These are phyloP conservation scores for Lentinula edodes DNA, from an alignment of 768 basidiomycete genomes.

Conservation along the genomic window DNA sequence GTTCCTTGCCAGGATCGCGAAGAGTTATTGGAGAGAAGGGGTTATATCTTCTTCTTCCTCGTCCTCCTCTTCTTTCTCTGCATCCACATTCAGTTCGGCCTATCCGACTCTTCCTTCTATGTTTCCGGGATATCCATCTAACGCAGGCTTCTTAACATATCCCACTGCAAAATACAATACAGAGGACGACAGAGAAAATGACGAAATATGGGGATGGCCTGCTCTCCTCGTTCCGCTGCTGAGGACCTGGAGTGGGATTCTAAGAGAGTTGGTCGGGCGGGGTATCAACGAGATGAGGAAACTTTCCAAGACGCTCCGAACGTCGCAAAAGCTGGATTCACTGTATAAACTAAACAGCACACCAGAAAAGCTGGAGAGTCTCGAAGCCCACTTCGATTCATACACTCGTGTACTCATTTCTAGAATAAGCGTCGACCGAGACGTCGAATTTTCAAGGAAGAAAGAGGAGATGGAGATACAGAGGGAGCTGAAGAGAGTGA, in stretches of 20 bases:
- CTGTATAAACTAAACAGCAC: not conserved
- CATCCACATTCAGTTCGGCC: not conserved
- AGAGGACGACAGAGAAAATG: not conserved
- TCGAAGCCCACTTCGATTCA: not conserved
- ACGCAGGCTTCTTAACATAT: not conserved
- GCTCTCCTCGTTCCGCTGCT: conserved; percentile 52
- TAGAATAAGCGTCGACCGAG: not conserved
- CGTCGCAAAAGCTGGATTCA: no score
- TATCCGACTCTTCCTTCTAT: not conserved
- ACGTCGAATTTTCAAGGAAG: not conserved
- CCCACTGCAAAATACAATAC: not conserved
- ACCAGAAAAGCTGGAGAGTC: not conserved
- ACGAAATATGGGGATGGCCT: not conserved
- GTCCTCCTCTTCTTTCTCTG: not conserved
- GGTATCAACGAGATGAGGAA: not conserved
- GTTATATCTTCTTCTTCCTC: no score
- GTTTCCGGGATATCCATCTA: not conserved
- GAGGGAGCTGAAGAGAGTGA: not conserved
- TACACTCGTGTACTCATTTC: not conserved
- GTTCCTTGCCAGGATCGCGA: conserved; percentile 27
- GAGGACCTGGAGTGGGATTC: conserved; percentile 42
- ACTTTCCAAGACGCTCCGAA: no score
- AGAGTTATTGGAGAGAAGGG: not conserved
- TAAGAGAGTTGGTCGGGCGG: not conserved
- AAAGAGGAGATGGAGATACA: not conserved